phyloP scores from a whole-genome alignment of 306 rosid genomes.

The Ochetophila trinervis region DNA sequence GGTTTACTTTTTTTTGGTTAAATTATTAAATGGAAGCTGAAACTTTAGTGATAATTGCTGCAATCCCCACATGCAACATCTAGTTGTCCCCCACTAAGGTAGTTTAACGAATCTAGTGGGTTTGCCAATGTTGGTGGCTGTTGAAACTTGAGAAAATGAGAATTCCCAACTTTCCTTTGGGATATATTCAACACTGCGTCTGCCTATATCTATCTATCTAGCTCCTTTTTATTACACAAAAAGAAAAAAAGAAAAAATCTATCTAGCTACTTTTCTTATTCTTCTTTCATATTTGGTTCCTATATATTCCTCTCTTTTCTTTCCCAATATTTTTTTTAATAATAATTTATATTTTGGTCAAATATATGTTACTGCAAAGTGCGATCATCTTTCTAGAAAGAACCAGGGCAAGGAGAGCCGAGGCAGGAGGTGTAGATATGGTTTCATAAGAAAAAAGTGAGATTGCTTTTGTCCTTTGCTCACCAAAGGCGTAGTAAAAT shows the following conservation, averaged over 20 bases:
- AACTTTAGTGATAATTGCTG: slow-evolving; percentile 22
- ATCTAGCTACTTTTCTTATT: background rate
- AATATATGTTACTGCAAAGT: slow-evolving; percentile 38
- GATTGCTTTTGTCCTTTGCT: slow-evolving; percentile 31
- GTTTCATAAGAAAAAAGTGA: slow-evolving; percentile 25
- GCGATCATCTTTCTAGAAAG: slow-evolving; percentile 15
- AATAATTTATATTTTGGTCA: slow-evolving; percentile 26
- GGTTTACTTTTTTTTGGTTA: background rate
- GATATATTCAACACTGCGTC: background rate
- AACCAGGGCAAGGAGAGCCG: background rate
- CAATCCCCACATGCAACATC: slow-evolving; percentile 26
- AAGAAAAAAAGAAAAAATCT: no score
- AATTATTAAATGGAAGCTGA: background rate
- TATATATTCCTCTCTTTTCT: no score
- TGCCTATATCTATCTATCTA: background rate
- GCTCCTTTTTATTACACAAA: no score
- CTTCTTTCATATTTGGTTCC: background rate
- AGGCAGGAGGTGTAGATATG: slow-evolving; percentile 21
- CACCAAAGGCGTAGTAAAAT: slow-evolving; percentile 6
- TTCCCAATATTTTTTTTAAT: no score
- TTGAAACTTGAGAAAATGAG: slow-evolving; percentile 17
- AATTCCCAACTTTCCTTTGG: slow-evolving; percentile 9
- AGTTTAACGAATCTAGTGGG: slow-evolving; percentile 28
- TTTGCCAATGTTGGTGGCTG: slow-evolving; percentile 28
- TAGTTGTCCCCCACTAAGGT: slow-evolving; percentile 28